Percentiles rank a stretch among this genome's conserved stretches.
Evolutionary conservation across 495 filamentous ascomycete species (phyloP).

Genomic region (Xylaria telfairii): DNA sequence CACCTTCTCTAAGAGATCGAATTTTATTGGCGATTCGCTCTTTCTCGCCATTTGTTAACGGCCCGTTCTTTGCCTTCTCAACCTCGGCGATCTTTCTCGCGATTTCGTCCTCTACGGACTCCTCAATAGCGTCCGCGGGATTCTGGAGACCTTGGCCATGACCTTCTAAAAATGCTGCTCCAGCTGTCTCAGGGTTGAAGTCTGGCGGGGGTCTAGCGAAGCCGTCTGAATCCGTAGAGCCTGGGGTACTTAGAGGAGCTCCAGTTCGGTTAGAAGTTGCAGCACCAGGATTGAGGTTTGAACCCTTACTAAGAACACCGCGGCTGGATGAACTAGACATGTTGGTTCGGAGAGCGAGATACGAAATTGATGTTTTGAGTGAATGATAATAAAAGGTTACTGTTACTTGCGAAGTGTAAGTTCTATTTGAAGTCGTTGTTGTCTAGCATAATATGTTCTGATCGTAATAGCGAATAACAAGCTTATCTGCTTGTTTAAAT

Average conservation of each 20-base stretch:
- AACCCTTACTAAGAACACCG: not conserved
- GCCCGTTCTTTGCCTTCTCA: not conserved
- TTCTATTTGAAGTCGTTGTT: not conserved
- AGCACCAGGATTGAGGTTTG: not conserved
- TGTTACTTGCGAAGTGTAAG: not conserved
- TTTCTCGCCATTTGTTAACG: not conserved
- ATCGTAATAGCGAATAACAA: too few relatives aligned
- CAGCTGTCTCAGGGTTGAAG: conserved; percentile 24
- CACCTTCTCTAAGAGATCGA: conserved; percentile 11
- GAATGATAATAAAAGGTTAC: not conserved
- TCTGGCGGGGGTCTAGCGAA: conserved; percentile 27
- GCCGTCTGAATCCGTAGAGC: not conserved
- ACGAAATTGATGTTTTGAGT: not conserved
- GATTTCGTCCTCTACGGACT: conserved; percentile 23
- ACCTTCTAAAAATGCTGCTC: not conserved
- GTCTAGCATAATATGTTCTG: not conserved
- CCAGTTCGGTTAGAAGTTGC: not conserved
- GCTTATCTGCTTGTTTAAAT: not conserved
- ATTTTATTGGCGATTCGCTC: conserved; percentile 12
- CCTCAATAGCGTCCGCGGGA: not conserved
- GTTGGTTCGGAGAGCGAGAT: not conserved
- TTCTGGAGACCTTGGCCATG: not conserved
- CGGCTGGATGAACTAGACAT: not conserved
- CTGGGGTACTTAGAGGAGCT: not conserved
- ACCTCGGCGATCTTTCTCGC: conserved; percentile 5